Percentiles rank a stretch among this genome's conserved stretches.
Evolutionary conservation across 306 rosid species (phyloP).

Genomic region (Lupinus albus): DNA sequence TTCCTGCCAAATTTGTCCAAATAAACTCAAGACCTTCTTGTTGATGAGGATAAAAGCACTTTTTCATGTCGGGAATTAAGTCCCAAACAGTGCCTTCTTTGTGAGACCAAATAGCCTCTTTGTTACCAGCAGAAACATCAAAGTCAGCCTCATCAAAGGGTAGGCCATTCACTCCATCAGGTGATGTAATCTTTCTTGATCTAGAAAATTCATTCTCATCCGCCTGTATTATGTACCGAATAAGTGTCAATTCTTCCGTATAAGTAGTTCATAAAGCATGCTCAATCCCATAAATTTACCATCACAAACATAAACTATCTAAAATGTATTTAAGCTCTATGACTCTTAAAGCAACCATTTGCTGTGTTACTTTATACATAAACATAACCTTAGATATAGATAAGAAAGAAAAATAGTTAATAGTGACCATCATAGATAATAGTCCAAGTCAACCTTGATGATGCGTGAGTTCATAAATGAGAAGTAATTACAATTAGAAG

Average conservation of each 20-base stretch:
- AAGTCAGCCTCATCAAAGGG: constrained; percentile 17
- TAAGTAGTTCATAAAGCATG: not conserved
- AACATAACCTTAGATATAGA: not conserved
- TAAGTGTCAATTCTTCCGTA: no score
- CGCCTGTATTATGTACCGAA: no score
- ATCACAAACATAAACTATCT: constrained; percentile 9
- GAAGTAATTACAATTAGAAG: not conserved
- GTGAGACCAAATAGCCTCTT: not conserved
- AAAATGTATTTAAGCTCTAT: not conserved
- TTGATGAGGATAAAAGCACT: constrained; percentile 45
- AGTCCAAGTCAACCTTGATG: not conserved
- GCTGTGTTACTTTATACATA: not conserved
- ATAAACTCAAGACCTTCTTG: constrained; percentile 54
- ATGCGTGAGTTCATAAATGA: not conserved
- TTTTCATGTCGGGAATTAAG: constrained; percentile 43
- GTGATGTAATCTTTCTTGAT: not conserved
- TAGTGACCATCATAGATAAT: not conserved
- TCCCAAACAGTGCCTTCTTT: constrained; percentile 49
- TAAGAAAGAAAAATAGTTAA: not conserved
- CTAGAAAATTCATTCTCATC: constrained; percentile 13
- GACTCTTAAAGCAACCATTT: not conserved
- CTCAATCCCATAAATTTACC: not conserved
- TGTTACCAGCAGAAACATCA: not conserved
- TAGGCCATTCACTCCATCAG: not conserved
- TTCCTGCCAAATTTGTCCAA: constrained; percentile 47